Evolutionary conservation across 1,284 basidiomycete genomes (phyloP), one percentile per base, ranked within the genome.

Genomic region (Sanguinoderma infundibulare): DNA sequence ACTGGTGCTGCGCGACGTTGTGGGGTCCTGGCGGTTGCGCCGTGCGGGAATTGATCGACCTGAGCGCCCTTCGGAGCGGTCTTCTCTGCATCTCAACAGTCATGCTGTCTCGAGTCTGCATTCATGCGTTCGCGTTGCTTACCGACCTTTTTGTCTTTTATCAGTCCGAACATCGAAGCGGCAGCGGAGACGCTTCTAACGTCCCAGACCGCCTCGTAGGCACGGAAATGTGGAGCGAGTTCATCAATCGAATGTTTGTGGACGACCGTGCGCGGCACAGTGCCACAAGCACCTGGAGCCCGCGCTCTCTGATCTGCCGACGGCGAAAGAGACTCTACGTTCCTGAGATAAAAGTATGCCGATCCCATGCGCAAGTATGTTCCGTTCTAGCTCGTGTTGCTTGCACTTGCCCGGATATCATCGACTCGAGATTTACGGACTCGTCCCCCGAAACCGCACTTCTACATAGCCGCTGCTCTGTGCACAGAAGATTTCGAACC

Each of bases 101-200:
- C 22, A 9, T 5, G 7, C 26, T 12, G 52, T 10, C 7, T 38
- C 30, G n/a, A n/a, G n/a, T n/a, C n/a, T n/a, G n/a, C 24, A 14
- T 53, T 28, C 26, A 30, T 15, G 30, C 38, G 32, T 54, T 39
- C 52, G 26, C 22, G 26, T 38, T 28, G 38, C 52, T 53, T 36
- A 53, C 36, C 36, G n/a, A 36, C 17, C 38, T 44, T 28, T 54
- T 54, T 17, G 9, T 30, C 47, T 34, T 57, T 54, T 32, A 59
- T 67, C 67, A 91, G 93, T 72, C 80, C 88, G 15, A 93, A 89
- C 71, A 86, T 90, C 52, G 91, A 94, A 78, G 83, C 79, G 40
- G 93, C 94, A 6, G 91, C 94, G 26, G 93, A 94, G 72, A 88
- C 87, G n/a, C 79, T 95, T 52, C 75, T 92, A 55, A 81, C 58